A percentile compares a stretch with the other conserved stretches of the same genome.
Evolutionary conservation across 164 flowering plant species (phyloP).

Genomic region (Dillenia turbinata): DNA sequence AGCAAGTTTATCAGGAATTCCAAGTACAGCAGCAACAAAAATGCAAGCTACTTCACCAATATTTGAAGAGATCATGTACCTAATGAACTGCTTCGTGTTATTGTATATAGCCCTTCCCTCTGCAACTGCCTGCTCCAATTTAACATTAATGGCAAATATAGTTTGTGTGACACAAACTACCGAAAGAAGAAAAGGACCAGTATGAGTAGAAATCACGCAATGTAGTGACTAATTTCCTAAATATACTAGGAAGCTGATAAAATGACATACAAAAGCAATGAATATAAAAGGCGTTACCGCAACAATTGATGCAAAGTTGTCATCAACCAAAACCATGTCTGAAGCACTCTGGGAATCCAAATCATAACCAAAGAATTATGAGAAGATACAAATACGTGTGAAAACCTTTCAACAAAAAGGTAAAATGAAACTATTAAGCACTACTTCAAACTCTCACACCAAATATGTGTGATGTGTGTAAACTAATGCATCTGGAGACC

Average conservation of each 20-base stretch:
- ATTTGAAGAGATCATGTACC: constrained; percentile 99
- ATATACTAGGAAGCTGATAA: constrained; percentile 3
- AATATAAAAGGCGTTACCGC: constrained; percentile 51
- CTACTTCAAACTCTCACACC: no score
- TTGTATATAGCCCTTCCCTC: constrained; percentile 99
- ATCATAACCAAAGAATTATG: not conserved
- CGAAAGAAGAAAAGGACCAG: not conserved
- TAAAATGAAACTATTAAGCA: no score
- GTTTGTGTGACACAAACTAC: not conserved
- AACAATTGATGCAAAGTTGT: constrained; percentile 96
- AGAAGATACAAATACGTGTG: no score
- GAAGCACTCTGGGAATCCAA: constrained; percentile 83
- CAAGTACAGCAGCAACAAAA: constrained; percentile 98
- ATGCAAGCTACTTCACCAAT: constrained; percentile 99
- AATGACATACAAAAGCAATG: not conserved
- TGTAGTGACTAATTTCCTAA: not conserved
- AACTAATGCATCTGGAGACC: no score
- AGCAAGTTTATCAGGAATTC: constrained; percentile 96
- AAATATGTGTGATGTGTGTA: no score
- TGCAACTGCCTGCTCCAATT: constrained; percentile 81
- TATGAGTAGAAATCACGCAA: no score
- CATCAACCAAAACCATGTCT: constrained; percentile 99
- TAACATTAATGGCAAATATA: constrained; percentile 9
- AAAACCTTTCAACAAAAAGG: no score
- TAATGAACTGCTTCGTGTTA: constrained; percentile 96